Percentiles rank a stretch among this genome's conserved stretches.
Evolutionary conservation across 2,329 filamentous ascomycete species (phyloP).

Genomic region (Neurospora crassa): DNA sequence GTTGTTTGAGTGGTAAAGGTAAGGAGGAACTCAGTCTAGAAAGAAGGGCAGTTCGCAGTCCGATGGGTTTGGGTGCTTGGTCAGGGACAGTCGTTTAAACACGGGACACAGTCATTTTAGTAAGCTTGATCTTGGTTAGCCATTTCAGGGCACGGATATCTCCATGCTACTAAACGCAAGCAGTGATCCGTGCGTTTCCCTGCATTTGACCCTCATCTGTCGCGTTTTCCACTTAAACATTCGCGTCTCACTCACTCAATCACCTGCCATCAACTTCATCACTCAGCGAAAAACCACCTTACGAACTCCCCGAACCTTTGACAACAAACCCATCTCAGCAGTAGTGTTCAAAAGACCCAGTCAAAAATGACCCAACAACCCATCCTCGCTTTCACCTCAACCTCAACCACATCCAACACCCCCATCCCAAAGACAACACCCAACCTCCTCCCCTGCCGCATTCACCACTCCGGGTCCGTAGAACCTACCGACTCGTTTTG

Average conservation of each 20-base stretch:
- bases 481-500: constrained; percentile 59
- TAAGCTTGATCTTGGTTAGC: too few species aligned
- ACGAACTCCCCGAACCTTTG: too few species aligned
- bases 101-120: too few species aligned
- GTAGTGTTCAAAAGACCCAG: not conserved
- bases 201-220: not conserved
- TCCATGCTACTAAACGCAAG: not conserved
- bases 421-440: constrained; percentile 38
- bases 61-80: too few species aligned
- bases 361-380: not conserved
- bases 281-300: not conserved
- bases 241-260: not conserved
- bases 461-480: constrained; percentile 67
- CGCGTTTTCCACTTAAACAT: not conserved
- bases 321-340: not conserved
- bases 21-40: not conserved
- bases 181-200: not conserved
- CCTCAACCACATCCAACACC: not conserved
- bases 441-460: constrained; percentile 70
- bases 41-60: not conserved
- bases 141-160: not conserved
- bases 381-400: not conserved
- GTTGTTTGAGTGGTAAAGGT: not conserved
- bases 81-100: too few species aligned
- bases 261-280: not conserved